These are phyloP conservation scores for Corchorus capsularis DNA, from an alignment of 345 rosid genomes.

Conservation along the genomic window DNA sequence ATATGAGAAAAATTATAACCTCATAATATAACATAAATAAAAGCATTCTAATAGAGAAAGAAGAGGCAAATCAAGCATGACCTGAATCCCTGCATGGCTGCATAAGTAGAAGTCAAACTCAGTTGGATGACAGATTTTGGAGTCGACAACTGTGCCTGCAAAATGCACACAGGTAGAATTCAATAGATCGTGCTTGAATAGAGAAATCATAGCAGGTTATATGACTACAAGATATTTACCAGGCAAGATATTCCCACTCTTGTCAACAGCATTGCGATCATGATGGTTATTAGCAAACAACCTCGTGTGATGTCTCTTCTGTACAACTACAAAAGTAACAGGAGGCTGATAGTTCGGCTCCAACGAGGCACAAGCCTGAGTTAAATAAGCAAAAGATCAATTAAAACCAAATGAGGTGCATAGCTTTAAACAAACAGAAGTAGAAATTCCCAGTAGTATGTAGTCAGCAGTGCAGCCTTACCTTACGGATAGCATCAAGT, in stretches of 20 bases:
- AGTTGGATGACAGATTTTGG: conserved; percentile 96
- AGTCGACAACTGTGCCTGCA: conserved; percentile 95
- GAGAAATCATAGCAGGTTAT: neutral
- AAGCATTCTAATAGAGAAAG: neutral
- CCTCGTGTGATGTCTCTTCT: conserved; percentile 98
- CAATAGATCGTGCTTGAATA: neutral
- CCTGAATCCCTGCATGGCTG: conserved; percentile 99
- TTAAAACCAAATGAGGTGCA: neutral
- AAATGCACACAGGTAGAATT: neutral
- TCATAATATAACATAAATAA: neutral
- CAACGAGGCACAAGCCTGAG: conserved; percentile 91
- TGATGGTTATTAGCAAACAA: conserved; percentile 83
- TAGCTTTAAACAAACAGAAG: neutral
- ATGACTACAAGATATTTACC: conserved; percentile 37
- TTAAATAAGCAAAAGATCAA: neutral
- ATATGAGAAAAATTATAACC: conserved; percentile 6
- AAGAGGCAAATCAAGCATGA: conserved; percentile 17
- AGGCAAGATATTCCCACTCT: conserved; percentile 93
- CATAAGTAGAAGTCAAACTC: conserved; percentile 97
- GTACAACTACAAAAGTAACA: conserved; percentile 98
- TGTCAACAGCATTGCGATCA: conserved; percentile 74
- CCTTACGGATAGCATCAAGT: conserved; percentile 98
- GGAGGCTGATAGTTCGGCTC: conserved; percentile 99
- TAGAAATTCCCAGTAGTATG: neutral
- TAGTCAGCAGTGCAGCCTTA: conserved; percentile 22